phyloP scores from a whole-genome alignment of 441 rosid genomes.

The Pelargonium australe region DNA sequence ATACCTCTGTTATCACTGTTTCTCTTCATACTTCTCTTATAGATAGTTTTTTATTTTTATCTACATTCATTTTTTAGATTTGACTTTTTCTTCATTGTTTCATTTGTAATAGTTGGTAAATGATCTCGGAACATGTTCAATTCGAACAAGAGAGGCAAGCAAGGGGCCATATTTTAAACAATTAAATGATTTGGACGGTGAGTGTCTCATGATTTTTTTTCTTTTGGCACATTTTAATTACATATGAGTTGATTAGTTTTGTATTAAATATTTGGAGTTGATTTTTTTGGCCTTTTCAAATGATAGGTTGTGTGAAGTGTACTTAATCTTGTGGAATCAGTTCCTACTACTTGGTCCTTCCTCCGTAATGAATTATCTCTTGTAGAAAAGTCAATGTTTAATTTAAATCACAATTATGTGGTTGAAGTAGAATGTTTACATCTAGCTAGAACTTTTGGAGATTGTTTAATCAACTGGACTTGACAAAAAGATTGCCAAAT shows the following conservation, averaged over 20 bases:
- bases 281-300: background rate
- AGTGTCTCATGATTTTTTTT: slow-evolving; percentile 17
- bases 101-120: slow-evolving; percentile 45
- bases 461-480: too few relatives aligned
- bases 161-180: slow-evolving; percentile 27
- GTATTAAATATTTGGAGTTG: background rate
- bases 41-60: background rate
- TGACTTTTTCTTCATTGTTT: slow-evolving; percentile 25
- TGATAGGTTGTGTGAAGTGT: background rate
- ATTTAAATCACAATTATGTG: too few relatives aligned
- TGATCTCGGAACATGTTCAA: slow-evolving; percentile 59
- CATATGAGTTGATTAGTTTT: background rate
- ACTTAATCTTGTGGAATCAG: too few relatives aligned
- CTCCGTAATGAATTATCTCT: too few relatives aligned
- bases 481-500: too few relatives aligned
- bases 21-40: background rate
- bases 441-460: too few relatives aligned
- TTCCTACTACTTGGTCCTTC: too few relatives aligned
- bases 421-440: too few relatives aligned
- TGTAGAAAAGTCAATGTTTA: too few relatives aligned
- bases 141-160: slow-evolving; percentile 41
- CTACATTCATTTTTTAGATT: background rate
- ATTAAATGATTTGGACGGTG: slow-evolving; percentile 41
- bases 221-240: background rate
- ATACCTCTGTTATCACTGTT: slow-evolving; percentile 12